Evolutionary conservation across 148 eudicot genomes (phyloP).

Genomic region (Chenopodium suecicum): DNA sequence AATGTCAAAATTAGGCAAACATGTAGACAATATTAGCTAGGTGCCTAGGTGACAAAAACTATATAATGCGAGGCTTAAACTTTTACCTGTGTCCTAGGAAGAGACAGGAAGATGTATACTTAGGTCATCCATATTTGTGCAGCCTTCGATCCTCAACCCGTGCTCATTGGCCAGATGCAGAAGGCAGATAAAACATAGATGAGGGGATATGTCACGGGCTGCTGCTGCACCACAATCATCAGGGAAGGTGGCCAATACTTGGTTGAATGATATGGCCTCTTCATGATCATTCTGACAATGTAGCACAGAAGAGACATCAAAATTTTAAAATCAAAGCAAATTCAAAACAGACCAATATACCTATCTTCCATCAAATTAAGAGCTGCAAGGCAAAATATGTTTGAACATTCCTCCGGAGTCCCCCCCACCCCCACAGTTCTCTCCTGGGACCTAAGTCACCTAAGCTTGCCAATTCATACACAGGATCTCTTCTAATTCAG

Average conservation of each 20-base stretch:
- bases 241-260: conserved; percentile 33
- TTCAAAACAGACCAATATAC: not conserved
- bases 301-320: conserved; percentile 6
- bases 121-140: conserved; percentile 39
- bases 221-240: conserved; percentile 37
- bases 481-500: not conserved
- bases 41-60: not conserved
- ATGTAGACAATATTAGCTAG: not conserved
- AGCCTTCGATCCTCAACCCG: conserved; percentile 39
- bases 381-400: not conserved
- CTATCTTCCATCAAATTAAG: not conserved
- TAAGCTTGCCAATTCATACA: not conserved
- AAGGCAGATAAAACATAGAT: conserved; percentile 47
- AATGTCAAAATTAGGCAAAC: not conserved
- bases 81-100: conserved; percentile 27
- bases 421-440: too few relatives aligned
- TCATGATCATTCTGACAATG: conserved; percentile 25
- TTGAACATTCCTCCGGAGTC: too few relatives aligned
- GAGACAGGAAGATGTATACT: conserved; percentile 34
- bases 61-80: not conserved
- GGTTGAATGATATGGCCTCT: conserved; percentile 34
- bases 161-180: conserved; percentile 55
- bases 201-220: conserved; percentile 43
- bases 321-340: not conserved
- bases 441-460: not conserved